Conservation (phyloP, 108 stramenopile species). For the Cyclostephanos invisitatus region DNA sequence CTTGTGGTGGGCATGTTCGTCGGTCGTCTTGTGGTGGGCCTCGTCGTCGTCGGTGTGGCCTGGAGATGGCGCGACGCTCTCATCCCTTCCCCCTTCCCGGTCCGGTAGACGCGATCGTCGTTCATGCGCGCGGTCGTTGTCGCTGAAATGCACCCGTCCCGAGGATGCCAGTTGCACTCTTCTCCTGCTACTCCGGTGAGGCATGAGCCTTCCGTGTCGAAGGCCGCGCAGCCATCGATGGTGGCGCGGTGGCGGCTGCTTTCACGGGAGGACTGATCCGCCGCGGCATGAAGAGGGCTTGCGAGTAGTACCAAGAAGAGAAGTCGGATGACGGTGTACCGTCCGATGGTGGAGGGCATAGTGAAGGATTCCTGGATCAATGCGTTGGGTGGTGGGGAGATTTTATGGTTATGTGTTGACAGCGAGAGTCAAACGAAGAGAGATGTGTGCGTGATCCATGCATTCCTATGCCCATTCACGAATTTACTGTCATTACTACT, state of each 20-base stretch:
- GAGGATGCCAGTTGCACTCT: not conserved
- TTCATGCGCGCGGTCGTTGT: not conserved
- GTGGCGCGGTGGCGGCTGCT: not conserved
- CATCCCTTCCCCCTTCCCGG: no score
- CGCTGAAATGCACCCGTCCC: not conserved
- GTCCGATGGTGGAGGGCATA: not conserved
- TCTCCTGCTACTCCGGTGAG: not conserved
- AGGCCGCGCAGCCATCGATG: not conserved
- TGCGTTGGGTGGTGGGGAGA: no score
- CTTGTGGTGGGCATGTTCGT: no score
- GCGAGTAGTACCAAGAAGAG: not conserved
- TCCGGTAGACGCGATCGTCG: no score
- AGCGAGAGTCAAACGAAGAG: no score
- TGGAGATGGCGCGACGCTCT: not conserved
- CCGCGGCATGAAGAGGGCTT: not conserved
- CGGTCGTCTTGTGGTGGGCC: not conserved
- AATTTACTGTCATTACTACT: no score
- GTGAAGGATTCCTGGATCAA: not conserved
- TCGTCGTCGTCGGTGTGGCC: no score
- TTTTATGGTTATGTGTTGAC: no score
- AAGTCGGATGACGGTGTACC: constrained; percentile 1
- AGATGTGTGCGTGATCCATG: no score
- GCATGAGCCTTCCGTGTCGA: not conserved
- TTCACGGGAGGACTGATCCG: not conserved
- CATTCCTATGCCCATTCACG: no score